Conservation (phyloP, 176 grass and related monocot genomes). For the Pontederia paniculata region DNA sequence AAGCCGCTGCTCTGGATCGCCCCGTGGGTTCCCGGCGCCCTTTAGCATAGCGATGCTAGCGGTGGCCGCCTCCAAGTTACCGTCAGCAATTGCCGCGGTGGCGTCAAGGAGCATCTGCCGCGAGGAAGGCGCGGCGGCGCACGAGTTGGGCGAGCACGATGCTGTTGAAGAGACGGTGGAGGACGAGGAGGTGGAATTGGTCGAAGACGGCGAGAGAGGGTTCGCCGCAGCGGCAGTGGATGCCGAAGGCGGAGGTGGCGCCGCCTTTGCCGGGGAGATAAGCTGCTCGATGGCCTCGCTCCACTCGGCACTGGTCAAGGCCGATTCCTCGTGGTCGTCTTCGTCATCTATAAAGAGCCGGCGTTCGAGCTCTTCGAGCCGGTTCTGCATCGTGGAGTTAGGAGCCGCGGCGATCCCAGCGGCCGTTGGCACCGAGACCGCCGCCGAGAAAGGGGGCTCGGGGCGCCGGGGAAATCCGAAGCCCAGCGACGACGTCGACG, state of each 20-base stretch:
- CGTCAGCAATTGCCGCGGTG: conserved; percentile 49
- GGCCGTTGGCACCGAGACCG: neutral
- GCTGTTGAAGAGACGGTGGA: conserved; percentile 73
- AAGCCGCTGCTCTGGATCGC: conserved; percentile 66
- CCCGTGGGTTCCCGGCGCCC: conserved; percentile 27
- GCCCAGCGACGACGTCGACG: conserved; percentile 36
- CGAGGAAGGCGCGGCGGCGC: neutral
- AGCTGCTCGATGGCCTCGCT: conserved; percentile 58
- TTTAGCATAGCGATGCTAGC: conserved; percentile 34
- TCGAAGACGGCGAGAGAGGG: conserved; percentile 42
- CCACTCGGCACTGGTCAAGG: conserved; percentile 71
- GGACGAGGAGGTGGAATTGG: conserved; percentile 69
- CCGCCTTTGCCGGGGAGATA: conserved; percentile 21
- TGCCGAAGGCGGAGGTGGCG: conserved; percentile 13
- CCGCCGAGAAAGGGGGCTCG: conserved; percentile 25
- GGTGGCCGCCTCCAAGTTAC: conserved; percentile 40
- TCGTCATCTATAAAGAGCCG: conserved; percentile 68
- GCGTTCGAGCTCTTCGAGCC: conserved; percentile 77
- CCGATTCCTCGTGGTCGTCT: conserved; percentile 32
- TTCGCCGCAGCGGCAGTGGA: conserved; percentile 13
- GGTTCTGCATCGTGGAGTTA: conserved; percentile 17
- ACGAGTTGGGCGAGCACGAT: conserved; percentile 54
- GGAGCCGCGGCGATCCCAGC: neutral
- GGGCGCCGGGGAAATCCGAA: conserved; percentile 26
- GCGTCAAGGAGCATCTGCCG: conserved; percentile 58